Base-by-base conservation (phyloP, 139 green algal genomes). In the Eudorina sp. region DNA sequence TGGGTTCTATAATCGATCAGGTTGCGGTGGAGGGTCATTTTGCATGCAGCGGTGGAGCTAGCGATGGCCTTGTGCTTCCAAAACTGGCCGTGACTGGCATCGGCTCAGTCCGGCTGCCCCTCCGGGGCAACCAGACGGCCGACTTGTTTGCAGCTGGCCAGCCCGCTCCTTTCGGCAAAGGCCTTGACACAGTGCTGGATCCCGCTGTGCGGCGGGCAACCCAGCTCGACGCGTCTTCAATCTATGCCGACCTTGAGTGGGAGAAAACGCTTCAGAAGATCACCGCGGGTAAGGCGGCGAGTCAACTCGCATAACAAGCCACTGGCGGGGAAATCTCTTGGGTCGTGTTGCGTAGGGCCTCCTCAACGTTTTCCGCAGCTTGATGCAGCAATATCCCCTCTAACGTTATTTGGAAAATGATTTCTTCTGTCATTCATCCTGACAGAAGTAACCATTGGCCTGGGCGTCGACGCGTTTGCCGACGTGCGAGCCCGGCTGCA, bases 151-250 rank as follows among this genome's bases (percentile, higher is more conserved):
- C 58, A 55, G 68, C 62, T 31, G 62, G 74, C 27, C 11, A 76
- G 41, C 68, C 81, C 0, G 87, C 78, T 3, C 87, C 87, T 8
- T 80, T 70, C 34, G 78, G 87, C 78, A 68, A 75, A 14, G 87
- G 87, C 3, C 41, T 70, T 4, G 14, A 45, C 29, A 90, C 79
- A 0, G 69, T 90, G 87, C 27, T 88, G n/a, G n/a, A n/a, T n/a
- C n/a, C n/a, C n/a, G n/a, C n/a, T n/a, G n/a, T n/a, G n/a, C n/a
- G n/a, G n/a, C n/a, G n/a, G n/a, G n/a, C 1, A 69, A 84, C 40
- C 68, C 87, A 27, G 62, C n/a, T n/a, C n/a, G n/a, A n/a, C n/a
- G n/a, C n/a, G n/a, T n/a, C 53, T 2, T 0, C 64, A 0, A 2
- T 90, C 36, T 38, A 21, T 34, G 51, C 87, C 8, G 78, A n/a